Percentiles rank a stretch among this genome's conserved stretches.
Conservation (phyloP, 176 grass and related monocot genomes). For the Aegilops longissima region DNA sequence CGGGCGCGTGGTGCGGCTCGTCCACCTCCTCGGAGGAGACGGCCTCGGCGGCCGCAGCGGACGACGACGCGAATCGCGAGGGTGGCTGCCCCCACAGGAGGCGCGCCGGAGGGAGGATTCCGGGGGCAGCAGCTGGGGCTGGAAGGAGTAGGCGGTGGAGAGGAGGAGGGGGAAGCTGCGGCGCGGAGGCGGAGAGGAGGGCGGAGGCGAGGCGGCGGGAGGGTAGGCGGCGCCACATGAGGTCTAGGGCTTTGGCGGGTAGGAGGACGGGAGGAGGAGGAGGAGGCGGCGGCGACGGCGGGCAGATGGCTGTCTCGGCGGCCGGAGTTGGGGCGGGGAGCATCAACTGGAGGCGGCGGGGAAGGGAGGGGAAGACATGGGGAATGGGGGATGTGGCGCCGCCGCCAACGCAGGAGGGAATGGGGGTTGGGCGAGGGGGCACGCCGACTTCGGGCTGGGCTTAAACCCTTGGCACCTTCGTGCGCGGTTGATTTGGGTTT, state of each 20-base stretch:
- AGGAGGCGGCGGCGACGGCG: neutral
- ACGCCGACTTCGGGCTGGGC: neutral
- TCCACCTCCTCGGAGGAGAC: constrained; percentile 41
- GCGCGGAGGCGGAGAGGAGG: neutral
- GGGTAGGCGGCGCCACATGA: constrained; percentile 40
- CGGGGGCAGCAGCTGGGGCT: neutral
- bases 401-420: neutral
- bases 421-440: neutral
- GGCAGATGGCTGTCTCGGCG: neutral
- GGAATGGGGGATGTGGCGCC: constrained; percentile 12
- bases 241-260: constrained; percentile 8
- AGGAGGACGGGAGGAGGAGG: neutral
- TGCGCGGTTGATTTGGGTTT: constrained; percentile 8
- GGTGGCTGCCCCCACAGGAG: constrained; percentile 27
- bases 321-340: constrained; percentile 22
- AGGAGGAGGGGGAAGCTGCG: neutral
- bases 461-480: constrained; percentile 31
- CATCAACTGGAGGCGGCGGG: constrained; percentile 25
- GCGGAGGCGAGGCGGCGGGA: constrained; percentile 30
- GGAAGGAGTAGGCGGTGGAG: constrained; percentile 5
- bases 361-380: neutral
- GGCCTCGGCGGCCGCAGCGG: constrained; percentile 40
- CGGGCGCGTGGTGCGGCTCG: constrained; percentile 33
- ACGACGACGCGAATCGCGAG: constrained; percentile 44
- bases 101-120: neutral